Evolutionary conservation across 1,139 yeast species (phyloP), one percentile per base, ranked within the genome.

Genomic region (Scheffersomyces titani): DNA sequence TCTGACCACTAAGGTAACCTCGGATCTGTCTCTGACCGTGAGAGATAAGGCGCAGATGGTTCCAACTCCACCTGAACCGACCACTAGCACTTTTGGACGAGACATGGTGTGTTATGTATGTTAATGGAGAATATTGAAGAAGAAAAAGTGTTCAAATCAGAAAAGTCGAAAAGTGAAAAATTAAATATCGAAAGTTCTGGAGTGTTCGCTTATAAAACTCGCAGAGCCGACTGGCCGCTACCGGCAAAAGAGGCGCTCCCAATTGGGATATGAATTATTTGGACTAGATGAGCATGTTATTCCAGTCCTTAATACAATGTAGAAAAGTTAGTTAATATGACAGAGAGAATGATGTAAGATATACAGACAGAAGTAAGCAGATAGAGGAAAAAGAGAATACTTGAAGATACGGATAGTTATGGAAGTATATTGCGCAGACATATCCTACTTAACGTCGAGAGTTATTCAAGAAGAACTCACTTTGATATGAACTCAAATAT

Each of bases 1-100:
- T 61, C 93, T 78, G 18, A 85, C 81, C 11, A 88, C 88, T 3
- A 84, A 72, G 0, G 92, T 85, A 5, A 88, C 89, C 52, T 65
- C 66, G 7, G 63, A 59, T 24, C 60, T 57, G 21, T 59, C 61
- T 40, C 66, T 64, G 20, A 58, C 52, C 45, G 55, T 36, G 19
- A 69, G 61, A 2, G 70, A 60, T 16, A 66, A 57, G 19, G 72
- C 70, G 22, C 67, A 63, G 22, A 68, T 65, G 48, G 67, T 56
- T 6, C 73, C 73, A 1, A 70, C 70, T 5, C 72, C 83, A 2
- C 83, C 83, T 1, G 81, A 68, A 5, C 83, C 83, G 18, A 79
- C 69, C 6, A 78, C 72, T 36, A 79, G 70, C 3, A 76, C 81
- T 51, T 71, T 74, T 2, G 78, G 75, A 55, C 57, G 58, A 6